Evolutionary conservation across 2,329 filamentous ascomycete genomes (phyloP), one percentile per base, ranked within the genome.

Genomic region (Sarocladium oryzae): DNA sequence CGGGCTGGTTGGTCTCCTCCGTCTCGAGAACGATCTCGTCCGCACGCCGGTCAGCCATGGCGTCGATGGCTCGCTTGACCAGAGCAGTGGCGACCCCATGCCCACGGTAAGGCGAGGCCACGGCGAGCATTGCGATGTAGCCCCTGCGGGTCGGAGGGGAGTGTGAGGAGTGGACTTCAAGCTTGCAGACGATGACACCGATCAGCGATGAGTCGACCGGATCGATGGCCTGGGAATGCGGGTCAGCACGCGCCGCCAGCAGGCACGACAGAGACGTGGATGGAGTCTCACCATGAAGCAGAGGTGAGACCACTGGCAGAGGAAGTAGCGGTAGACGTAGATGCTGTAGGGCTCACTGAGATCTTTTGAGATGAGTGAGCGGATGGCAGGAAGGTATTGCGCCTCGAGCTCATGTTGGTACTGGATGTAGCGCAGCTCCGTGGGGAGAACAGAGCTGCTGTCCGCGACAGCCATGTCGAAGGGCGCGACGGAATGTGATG

Each of bases 121-220:
- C 91, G n/a, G 93, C 93, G 37, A 99, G 78, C 93, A 99, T 99
- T 63, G 93, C 93, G 59, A 99, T 97, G 70, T 99, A 99, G 52
- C 93, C 93, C 56, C 93, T 82, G 56, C 90, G 76, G 0, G 82
- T 85, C 2, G 80, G 71, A 1, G 79, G 73, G 2, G 90, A 91
- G 56, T 92, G 90, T 5, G 86, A 88, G 20, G 88, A 81, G 70
- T 99, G 93, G 21, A 83, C 80, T 66, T 99, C 93, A 53, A 99
- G 82, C 68, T 99, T 99, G 69, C 87, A 96, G 54, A 99, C 85
- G 40, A 99, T 86, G 41, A 97, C 91, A 52, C 93, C 93, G 54
- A 96, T 81, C 52, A 99, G 80, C 50, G 77, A 77, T 15, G 74
- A 71, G 57, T 83, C 78, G 49, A 72, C 64, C 13, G 82, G 78